phyloP scores from a whole-genome alignment of 208 protist genomes.

The Trypanosoma boissoni region DNA sequence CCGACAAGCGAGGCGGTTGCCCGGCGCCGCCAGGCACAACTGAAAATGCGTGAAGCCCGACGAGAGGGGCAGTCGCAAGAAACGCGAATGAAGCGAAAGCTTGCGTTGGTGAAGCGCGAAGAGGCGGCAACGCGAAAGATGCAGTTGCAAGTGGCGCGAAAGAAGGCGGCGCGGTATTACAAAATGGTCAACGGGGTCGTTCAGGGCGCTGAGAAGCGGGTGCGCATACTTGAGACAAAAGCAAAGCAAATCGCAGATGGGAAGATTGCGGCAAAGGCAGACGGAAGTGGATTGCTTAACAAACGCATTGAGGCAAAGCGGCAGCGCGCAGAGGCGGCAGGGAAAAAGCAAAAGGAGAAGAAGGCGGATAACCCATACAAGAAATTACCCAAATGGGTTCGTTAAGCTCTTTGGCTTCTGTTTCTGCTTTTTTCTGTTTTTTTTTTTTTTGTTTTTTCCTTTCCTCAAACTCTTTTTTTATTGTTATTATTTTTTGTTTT shows the following conservation, averaged over 20 bases:
- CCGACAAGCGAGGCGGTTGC: conserved; percentile 81
- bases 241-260: conserved; percentile 73
- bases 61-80: conserved; percentile 46
- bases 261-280: conserved; percentile 43
- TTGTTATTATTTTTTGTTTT: background rate
- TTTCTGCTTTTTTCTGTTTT: too few species aligned
- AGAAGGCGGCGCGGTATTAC: conserved; percentile 89
- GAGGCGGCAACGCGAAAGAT: conserved; percentile 79
- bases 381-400: conserved; percentile 87
- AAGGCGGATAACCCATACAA: conserved; percentile 83
- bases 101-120: conserved; percentile 66
- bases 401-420: conserved; percentile 35
- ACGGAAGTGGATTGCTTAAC: conserved; percentile 68
- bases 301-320: conserved; percentile 44
- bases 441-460: conserved; percentile 14
- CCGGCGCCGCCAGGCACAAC: conserved; percentile 55
- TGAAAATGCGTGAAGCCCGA: conserved; percentile 40
- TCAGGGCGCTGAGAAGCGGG: conserved; percentile 54
- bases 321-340: conserved; percentile 40
- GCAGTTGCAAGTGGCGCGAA: conserved; percentile 88
- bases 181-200: conserved; percentile 89
- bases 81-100: conserved; percentile 58
- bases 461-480: background rate
- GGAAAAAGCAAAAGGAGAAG: conserved; percentile 49
- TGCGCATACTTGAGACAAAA: conserved; percentile 59